Evolutionary conservation across 139 green algal species (phyloP).

Genomic region (Chlorella sp.): DNA sequence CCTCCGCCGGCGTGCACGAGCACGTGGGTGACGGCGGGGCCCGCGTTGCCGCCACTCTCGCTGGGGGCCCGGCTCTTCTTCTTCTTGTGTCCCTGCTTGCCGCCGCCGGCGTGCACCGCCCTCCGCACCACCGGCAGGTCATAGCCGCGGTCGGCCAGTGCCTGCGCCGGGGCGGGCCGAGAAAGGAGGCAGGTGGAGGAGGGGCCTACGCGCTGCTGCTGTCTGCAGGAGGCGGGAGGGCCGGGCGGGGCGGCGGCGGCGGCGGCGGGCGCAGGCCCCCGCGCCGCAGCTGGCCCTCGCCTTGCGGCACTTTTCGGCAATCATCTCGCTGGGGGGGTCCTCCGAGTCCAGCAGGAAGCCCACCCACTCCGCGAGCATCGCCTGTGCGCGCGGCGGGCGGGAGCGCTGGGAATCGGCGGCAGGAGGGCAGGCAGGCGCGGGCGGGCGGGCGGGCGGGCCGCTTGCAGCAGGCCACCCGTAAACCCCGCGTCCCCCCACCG

Average conservation of each 20-base stretch:
- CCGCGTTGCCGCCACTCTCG: too few relatives aligned
- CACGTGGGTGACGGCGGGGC: too few relatives aligned
- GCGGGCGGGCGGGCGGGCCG: not conserved
- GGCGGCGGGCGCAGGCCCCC: not conserved
- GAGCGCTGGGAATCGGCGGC: not conserved
- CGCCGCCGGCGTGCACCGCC: not conserved
- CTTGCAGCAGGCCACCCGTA: not conserved
- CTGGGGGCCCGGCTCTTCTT: not conserved
- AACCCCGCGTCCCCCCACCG: not conserved
- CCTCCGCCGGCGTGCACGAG: too few relatives aligned
- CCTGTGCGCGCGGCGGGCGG: not conserved
- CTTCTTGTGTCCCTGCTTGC: not conserved
- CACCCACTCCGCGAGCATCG: slow-evolving; percentile 17
- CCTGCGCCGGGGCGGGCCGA: not conserved
- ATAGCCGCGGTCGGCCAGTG: slow-evolving; percentile 20
- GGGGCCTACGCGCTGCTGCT: too few relatives aligned
- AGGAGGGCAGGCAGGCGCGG: not conserved
- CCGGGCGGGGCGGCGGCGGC: not conserved
- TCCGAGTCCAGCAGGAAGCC: slow-evolving; percentile 10
- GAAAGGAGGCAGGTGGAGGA: not conserved
- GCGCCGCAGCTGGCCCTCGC: too few relatives aligned
- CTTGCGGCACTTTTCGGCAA: slow-evolving; percentile 2
- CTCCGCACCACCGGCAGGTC: slow-evolving; percentile 7
- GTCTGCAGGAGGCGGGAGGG: not conserved
- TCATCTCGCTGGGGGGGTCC: not conserved